Conservation (phyloP, 2,329 filamentous ascomycete species). For the Seiridium unicorne region DNA sequence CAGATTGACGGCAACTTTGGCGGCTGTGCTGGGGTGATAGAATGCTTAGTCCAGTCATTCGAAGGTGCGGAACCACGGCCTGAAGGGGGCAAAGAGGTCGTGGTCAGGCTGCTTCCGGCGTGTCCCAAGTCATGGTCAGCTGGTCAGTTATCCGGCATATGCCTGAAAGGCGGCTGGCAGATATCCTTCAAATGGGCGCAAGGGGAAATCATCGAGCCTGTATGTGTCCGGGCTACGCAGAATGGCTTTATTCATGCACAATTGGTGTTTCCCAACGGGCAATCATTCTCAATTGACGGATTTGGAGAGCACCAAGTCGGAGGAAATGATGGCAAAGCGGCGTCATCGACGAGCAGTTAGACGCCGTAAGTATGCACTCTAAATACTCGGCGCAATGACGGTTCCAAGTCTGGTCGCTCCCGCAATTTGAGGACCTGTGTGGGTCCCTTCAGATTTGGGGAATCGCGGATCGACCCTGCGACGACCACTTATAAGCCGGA, state of each 20-base stretch:
- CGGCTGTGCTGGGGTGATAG: conserved; percentile 42
- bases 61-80: conserved; percentile 16
- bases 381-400: not conserved
- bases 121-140: conserved; percentile 32
- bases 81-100: not conserved
- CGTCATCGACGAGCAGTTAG: no score
- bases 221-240: not conserved
- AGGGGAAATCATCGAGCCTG: conserved; percentile 8
- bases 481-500: no score
- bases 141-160: conserved; percentile 31
- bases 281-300: not conserved
- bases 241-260: not conserved
- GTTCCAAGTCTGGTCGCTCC: no score
- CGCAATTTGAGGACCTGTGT: no score
- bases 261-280: not conserved
- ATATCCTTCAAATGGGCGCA: conserved; percentile 35
- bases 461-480: no score
- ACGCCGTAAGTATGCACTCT: no score
- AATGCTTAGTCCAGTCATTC: conserved; percentile 38
- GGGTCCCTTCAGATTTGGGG: no score
- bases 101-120: conserved; percentile 35
- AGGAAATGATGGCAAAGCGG: no score
- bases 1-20: conserved; percentile 53
- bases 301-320: not conserved
- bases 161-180: conserved; percentile 32